Conservation (phyloP, 2,329 filamentous ascomycete species). For the Colletotrichum aenigma region DNA sequence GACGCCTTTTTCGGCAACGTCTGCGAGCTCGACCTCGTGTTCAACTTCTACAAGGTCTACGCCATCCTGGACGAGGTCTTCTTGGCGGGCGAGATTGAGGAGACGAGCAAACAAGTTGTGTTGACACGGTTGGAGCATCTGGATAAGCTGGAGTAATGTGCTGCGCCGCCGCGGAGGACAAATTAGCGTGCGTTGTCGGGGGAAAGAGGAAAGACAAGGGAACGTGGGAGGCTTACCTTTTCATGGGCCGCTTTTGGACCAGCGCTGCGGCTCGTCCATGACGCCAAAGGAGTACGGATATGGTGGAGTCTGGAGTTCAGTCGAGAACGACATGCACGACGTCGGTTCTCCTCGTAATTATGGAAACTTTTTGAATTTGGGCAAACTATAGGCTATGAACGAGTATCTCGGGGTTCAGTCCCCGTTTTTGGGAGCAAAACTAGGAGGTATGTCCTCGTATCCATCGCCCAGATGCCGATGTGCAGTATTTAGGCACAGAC, state of each 20-base stretch:
- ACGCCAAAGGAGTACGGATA: neutral
- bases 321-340: neutral
- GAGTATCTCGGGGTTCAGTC: neutral
- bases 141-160: conserved; percentile 88
- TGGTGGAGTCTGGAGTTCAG: conserved; percentile 16
- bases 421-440: neutral
- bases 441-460: neutral
- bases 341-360: neutral
- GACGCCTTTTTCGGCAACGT: conserved; percentile 99
- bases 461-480: neutral
- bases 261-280: neutral
- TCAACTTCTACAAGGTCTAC: conserved; percentile 89
- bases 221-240: neutral
- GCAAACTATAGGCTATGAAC: neutral
- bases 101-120: conserved; percentile 98
- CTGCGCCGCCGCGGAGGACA: neutral
- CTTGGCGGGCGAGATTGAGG: conserved; percentile 95
- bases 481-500: neutral
- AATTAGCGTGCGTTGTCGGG: neutral
- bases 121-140: conserved; percentile 92
- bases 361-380: conserved; percentile 3
- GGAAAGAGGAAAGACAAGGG: neutral
- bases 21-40: conserved; percentile 92
- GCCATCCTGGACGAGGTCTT: conserved; percentile 99
- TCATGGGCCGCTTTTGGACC: neutral